These are phyloP conservation scores for Trametes cinnabarina DNA, from an alignment of 768 basidiomycete species.

Conservation along the genomic window DNA sequence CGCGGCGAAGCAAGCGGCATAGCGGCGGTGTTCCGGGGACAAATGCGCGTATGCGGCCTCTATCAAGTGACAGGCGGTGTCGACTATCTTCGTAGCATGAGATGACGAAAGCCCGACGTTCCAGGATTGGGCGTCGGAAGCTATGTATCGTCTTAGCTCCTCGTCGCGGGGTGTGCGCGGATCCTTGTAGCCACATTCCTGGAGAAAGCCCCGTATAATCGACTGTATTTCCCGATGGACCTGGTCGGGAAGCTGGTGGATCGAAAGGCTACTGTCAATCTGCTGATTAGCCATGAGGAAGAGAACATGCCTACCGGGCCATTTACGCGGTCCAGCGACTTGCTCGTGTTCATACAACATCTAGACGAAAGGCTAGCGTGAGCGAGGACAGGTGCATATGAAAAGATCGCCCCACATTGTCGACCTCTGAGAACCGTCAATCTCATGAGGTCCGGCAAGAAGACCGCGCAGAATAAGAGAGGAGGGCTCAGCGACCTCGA, in stretches of 20 bases:
- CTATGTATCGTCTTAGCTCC: not conserved
- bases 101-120: not conserved
- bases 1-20: conserved; percentile 2
- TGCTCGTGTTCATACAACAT: no score
- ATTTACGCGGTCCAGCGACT: no score
- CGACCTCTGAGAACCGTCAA: no score
- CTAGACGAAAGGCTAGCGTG: no score
- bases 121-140: not conserved
- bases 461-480: no score
- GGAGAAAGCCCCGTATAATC: not conserved
- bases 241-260: not conserved
- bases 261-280: no score
- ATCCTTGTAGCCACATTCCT: not conserved
- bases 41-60: conserved; percentile 5
- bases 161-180: not conserved
- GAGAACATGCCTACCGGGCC: no score
- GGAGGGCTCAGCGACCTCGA: no score
- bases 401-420: no score
- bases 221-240: not conserved
- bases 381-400: no score
- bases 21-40: not conserved
- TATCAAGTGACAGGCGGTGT: not conserved
- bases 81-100: not conserved
- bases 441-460: no score
- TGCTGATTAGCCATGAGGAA: no score